Conservation (phyloP, 345 rosid genomes). For the Linum tenue region DNA sequence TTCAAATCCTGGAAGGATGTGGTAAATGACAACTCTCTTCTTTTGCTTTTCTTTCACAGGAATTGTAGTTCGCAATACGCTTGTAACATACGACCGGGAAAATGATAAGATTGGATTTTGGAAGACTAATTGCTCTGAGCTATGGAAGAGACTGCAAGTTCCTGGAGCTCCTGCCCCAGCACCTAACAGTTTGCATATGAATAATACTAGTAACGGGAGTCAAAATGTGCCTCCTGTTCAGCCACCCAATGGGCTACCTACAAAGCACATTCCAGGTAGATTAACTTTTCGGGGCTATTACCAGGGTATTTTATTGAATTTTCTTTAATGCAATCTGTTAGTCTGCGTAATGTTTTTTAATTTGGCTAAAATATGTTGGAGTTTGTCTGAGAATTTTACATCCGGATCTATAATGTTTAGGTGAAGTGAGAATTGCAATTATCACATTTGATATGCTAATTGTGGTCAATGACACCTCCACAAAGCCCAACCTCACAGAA, state of each 20-base stretch:
- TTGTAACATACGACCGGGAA: slow-evolving; percentile 69
- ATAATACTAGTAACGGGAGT: slow-evolving; percentile 19
- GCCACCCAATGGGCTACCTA: slow-evolving; percentile 29
- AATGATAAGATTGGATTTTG: slow-evolving; percentile 67
- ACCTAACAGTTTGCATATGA: slow-evolving; percentile 17
- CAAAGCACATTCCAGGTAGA: slow-evolving; percentile 39
- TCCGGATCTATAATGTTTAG: slow-evolving; percentile 1
- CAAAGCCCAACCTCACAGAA: slow-evolving; percentile 20
- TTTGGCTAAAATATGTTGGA: background rate
- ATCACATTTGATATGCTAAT: slow-evolving; percentile 25
- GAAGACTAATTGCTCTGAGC: slow-evolving; percentile 75
- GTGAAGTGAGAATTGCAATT: slow-evolving; percentile 19
- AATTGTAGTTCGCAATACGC: slow-evolving; percentile 63
- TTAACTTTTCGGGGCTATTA: background rate
- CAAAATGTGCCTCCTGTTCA: slow-evolving; percentile 29
- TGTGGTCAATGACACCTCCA: slow-evolving; percentile 11
- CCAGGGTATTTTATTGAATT: background rate
- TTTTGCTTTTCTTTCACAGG: slow-evolving; percentile 38
- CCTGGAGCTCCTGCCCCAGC: slow-evolving; percentile 38
- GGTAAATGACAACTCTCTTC: background rate
- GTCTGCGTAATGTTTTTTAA: background rate
- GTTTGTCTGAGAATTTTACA: background rate
- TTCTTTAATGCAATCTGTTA: background rate
- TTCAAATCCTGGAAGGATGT: background rate
- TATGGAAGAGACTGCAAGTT: slow-evolving; percentile 42